A percentile compares a stretch with the other conserved stretches of the same genome.
Evolutionary conservation across 2,329 filamentous ascomycete genomes (phyloP).

Genomic region (Aspergillus intermedius): DNA sequence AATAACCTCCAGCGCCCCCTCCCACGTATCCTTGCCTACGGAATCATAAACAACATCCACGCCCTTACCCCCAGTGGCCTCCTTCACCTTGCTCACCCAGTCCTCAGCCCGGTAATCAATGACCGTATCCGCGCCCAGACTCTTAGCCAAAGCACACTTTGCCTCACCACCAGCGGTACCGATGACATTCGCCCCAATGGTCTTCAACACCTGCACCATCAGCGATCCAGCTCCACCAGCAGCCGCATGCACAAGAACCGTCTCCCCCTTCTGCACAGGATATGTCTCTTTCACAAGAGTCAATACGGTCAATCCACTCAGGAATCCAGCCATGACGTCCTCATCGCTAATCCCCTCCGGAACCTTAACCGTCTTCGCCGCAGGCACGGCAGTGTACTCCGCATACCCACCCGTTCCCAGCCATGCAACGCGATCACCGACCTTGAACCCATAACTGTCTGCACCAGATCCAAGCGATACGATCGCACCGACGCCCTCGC

Average conservation of each 20-base stretch:
- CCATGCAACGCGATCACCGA: slow-evolving; percentile 68
- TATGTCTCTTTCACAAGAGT: slow-evolving; percentile 70
- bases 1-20: slow-evolving; percentile 65
- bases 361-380: slow-evolving; percentile 53
- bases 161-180: slow-evolving; percentile 68
- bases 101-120: slow-evolving; percentile 82
- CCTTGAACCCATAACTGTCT: slow-evolving; percentile 49
- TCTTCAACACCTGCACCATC: slow-evolving; percentile 66
- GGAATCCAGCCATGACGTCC: slow-evolving; percentile 60
- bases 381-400: slow-evolving; percentile 52
- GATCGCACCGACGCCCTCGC: slow-evolving; percentile 69
- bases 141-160: slow-evolving; percentile 64
- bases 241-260: slow-evolving; percentile 77
- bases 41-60: slow-evolving; percentile 77
- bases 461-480: slow-evolving; percentile 52
- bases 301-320: slow-evolving; percentile 78
- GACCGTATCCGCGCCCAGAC: slow-evolving; percentile 61
- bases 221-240: slow-evolving; percentile 74
- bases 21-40: slow-evolving; percentile 79
- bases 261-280: slow-evolving; percentile 66
- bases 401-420: slow-evolving; percentile 53
- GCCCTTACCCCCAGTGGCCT: slow-evolving; percentile 69
- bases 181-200: slow-evolving; percentile 69
- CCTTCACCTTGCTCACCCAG: slow-evolving; percentile 72
- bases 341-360: slow-evolving; percentile 57